Base-by-base conservation (phyloP, 2,329 filamentous ascomycete species). In the Fusarium hostae region DNA sequence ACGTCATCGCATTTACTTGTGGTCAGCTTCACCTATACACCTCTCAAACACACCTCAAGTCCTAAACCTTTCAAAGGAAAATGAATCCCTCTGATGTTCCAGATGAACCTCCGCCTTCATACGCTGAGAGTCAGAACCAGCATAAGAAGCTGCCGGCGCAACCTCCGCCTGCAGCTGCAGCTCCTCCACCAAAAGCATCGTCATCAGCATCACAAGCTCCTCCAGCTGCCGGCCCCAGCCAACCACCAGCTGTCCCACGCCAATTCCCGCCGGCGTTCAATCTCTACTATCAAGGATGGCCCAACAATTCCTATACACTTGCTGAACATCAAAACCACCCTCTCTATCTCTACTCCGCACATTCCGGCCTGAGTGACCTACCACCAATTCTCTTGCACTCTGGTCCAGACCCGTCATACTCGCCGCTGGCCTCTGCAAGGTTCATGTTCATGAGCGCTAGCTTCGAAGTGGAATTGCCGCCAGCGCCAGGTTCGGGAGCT, bases 331-430 rank as follows among this genome's bases (percentile, higher is more conserved):
- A 75, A 51, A 50, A 55, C n/a, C 63, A 65, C 6, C 75, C 75
- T 24, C 45, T 76, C 12, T 76, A 76, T 39, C 39, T 70, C 26
- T 77, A 65, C 45, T 55, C 63, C 28, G 52, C 43, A 13, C 70
- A 73, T 39, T 43, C 60, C 18, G 66, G 66, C 3, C 45, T 74
- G 3, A 69, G 63, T 26, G 57, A 66, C 4, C 22, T 54, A 37
- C 71, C 71, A 3, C 62, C 73, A 1, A 59, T 76, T 28, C 48
- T 76, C 24, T 63, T 76, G n/a, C 70, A 76, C 47, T 75, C 75
- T 28, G 75, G 75, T 4, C 75, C 75, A 10, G 44, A 40, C 13
- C 35, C 50, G 4, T 57, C 67, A 16, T 71, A 56, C n/a, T 64
- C 66, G 5, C 71, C 65, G 3, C 59, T 76, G 13, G 75, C 75